Evolutionary conservation across 1,284 basidiomycete genomes (phyloP).

Genomic region (Ceratobasidium theobromae): DNA sequence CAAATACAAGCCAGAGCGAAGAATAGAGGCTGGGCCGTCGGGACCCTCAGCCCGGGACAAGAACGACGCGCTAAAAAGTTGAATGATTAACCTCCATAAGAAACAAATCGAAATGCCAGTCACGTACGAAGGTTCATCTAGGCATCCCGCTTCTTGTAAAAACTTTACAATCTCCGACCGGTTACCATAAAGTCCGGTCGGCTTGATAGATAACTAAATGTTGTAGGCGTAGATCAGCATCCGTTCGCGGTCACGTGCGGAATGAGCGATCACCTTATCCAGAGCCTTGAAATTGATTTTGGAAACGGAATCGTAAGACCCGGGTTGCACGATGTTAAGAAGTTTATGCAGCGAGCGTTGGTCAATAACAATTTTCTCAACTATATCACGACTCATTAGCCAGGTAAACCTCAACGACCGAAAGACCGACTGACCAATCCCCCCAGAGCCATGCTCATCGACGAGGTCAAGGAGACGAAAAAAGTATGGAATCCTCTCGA

Average conservation of each 20-base stretch:
- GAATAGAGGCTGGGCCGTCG: constrained; percentile 39
- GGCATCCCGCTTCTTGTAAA: constrained; percentile 43
- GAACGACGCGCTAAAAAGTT: constrained; percentile 35
- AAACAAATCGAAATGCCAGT: not conserved
- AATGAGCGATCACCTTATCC: not conserved
- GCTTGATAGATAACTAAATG: constrained; percentile 49
- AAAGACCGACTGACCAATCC: constrained; percentile 30
- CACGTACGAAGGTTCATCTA: constrained; percentile 46
- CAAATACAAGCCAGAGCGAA: constrained; percentile 58
- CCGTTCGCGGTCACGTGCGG: not conserved
- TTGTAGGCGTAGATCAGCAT: constrained; percentile 51
- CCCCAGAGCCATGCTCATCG: constrained; percentile 34
- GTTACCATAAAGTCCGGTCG: constrained; percentile 59
- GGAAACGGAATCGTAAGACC: constrained; percentile 29
- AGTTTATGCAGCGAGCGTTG: constrained; percentile 13
- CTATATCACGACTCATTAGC: not conserved
- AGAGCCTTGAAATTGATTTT: constrained; percentile 31
- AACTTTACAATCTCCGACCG: constrained; percentile 53
- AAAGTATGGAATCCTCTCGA: constrained; percentile 7
- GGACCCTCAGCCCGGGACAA: constrained; percentile 37
- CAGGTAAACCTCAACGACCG: not conserved
- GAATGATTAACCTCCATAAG: not conserved
- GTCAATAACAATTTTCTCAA: constrained; percentile 34
- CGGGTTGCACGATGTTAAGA: constrained; percentile 25
- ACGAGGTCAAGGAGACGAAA: constrained; percentile 36